Conservation (phyloP, 768 basidiomycete species). For the Mycena vitilis region DNA sequence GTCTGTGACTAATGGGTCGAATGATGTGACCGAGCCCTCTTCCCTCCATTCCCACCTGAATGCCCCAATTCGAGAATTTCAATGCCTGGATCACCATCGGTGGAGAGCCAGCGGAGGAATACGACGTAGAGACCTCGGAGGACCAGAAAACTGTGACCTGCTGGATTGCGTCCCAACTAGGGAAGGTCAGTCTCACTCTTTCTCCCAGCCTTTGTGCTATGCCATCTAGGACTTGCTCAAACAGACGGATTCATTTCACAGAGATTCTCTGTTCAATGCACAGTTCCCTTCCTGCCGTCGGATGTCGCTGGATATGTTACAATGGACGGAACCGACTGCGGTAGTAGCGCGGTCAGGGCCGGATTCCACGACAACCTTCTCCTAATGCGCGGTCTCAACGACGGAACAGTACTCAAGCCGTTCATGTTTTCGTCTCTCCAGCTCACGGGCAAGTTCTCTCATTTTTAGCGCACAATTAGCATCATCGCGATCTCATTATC, state of each 20-base stretch:
- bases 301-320: slow-evolving; percentile 10
- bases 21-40: too few relatives aligned
- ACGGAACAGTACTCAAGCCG: slow-evolving; percentile 13
- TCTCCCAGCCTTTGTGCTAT: too few relatives aligned
- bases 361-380: too few relatives aligned
- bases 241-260: not conserved
- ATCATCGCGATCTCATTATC: too few relatives aligned
- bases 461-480: not conserved
- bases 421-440: slow-evolving; percentile 37
- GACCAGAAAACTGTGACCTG: slow-evolving; percentile 33
- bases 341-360: not conserved
- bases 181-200: slow-evolving; percentile 30
- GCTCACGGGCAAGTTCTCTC: slow-evolving; percentile 33
- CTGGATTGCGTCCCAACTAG: slow-evolving; percentile 39
- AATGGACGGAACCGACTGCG: slow-evolving; percentile 30
- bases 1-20: too few relatives aligned
- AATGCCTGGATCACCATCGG: slow-evolving; percentile 12
- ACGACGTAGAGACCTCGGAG: slow-evolving; percentile 26
- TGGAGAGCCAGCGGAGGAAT: slow-evolving; percentile 27
- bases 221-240: too few relatives aligned
- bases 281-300: not conserved
- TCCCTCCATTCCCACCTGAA: too few relatives aligned
- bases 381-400: not conserved
- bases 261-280: slow-evolving; percentile 38
- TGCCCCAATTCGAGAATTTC: not conserved